phyloP scores from a whole-genome alignment of 139 green algal genomes.

The Coelastrella sp. region DNA sequence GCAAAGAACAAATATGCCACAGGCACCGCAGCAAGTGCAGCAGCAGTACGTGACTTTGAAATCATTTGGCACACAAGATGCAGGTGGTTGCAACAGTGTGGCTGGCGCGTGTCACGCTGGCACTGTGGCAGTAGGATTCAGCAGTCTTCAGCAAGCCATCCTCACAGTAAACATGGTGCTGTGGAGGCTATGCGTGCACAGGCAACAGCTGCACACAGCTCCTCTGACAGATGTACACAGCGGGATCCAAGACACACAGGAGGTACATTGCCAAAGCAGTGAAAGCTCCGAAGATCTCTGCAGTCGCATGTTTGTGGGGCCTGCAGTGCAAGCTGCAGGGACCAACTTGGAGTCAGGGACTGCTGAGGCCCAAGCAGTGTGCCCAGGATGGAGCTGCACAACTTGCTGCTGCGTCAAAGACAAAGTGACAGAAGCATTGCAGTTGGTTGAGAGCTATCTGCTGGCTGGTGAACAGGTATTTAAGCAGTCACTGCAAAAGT shows the following conservation, averaged over 20 bases:
- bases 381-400: no score
- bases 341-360: no score
- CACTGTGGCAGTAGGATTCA: neutral
- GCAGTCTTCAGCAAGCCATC: slow-evolving; percentile 11
- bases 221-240: no score
- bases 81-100: no score
- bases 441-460: slow-evolving; percentile 19
- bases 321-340: no score
- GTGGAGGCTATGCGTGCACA: slow-evolving; percentile 20
- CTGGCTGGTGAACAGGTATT: neutral
- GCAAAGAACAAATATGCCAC: neutral
- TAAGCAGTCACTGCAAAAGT: neutral
- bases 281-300: no score
- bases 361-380: no score
- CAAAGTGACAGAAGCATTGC: neutral
- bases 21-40: neutral
- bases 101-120: no score
- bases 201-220: neutral
- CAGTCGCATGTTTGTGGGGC: no score
- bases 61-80: no score
- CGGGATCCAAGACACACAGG: no score
- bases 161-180: neutral
- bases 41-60: neutral
- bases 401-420: neutral
- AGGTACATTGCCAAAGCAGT: no score